Percentiles rank a stretch among this genome's conserved stretches.
Evolutionary conservation across 805 yeast genomes (phyloP).

Genomic region (Blastobotrys peoriensis): DNA sequence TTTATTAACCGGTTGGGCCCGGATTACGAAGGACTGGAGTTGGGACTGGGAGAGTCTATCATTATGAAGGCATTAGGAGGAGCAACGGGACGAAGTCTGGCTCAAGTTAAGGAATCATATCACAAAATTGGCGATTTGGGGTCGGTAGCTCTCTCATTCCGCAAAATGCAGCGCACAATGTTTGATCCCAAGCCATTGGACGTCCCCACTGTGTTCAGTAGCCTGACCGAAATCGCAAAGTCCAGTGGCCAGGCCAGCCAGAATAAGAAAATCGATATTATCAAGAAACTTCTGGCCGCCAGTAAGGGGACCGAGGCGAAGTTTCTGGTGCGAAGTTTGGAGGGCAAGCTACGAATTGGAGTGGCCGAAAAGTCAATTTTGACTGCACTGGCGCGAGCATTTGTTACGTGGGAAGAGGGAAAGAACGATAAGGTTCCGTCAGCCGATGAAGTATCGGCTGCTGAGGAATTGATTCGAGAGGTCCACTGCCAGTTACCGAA

Average conservation of each 20-base stretch:
- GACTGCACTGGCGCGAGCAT: conserved; percentile 77
- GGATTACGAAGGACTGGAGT: conserved; percentile 89
- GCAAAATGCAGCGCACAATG: conserved; percentile 86
- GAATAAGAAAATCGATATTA: conserved; percentile 64
- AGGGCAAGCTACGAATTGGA: conserved; percentile 89
- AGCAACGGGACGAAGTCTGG: conserved; percentile 74
- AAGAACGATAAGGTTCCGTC: conserved; percentile 24
- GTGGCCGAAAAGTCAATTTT: conserved; percentile 91
- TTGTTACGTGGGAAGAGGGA: conserved; percentile 52
- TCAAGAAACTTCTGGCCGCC: conserved; percentile 78
- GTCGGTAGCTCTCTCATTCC: conserved; percentile 73
- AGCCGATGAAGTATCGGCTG: conserved; percentile 47
- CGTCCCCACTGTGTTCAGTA: conserved; percentile 64
- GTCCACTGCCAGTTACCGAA: conserved; percentile 89
- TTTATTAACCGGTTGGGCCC: conserved; percentile 90
- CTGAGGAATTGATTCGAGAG: conserved; percentile 75
- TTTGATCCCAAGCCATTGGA: conserved; percentile 82
- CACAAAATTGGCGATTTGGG: conserved; percentile 87
- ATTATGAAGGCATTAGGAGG: conserved; percentile 84
- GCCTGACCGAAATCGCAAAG: conserved; percentile 69
- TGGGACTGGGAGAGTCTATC: conserved; percentile 89
- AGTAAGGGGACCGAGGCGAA: conserved; percentile 86
- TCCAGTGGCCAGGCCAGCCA: conserved; percentile 80
- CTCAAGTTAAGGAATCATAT: conserved; percentile 68
- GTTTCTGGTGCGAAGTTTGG: conserved; percentile 80